Conservation (phyloP, 805 yeast species). For the Saturnispora halmiae region DNA sequence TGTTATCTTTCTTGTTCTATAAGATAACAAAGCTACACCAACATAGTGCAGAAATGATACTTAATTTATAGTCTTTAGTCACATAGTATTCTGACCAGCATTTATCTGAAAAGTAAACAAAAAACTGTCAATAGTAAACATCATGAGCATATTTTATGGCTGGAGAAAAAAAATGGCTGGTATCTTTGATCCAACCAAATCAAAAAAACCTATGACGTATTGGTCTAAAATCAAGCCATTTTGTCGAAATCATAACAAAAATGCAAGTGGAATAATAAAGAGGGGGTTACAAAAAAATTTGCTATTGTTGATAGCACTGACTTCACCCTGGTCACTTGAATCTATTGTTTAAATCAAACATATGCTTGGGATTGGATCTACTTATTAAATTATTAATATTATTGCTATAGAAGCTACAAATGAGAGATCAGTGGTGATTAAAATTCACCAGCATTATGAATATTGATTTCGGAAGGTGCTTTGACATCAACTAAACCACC, state of each 20-base stretch:
- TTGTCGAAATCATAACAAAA: neutral
- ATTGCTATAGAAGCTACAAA: too few relatives aligned
- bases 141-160: neutral
- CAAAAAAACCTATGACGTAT: neutral
- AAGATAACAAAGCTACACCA: too few relatives aligned
- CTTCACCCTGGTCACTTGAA: too few relatives aligned
- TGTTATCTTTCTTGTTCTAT: too few relatives aligned
- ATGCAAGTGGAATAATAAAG: too few relatives aligned
- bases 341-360: too few relatives aligned
- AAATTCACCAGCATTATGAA: slow-evolving; percentile 50
- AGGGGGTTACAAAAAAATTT: too few relatives aligned
- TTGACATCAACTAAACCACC: slow-evolving; percentile 54
- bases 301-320: too few relatives aligned
- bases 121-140: slow-evolving; percentile 6
- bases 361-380: too few relatives aligned
- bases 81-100: slow-evolving; percentile 5
- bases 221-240: neutral
- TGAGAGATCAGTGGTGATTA: slow-evolving; percentile 5
- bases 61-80: slow-evolving; percentile 2
- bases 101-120: slow-evolving; percentile 6
- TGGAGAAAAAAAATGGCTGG: slow-evolving; percentile 4
- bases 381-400: too few relatives aligned
- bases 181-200: neutral
- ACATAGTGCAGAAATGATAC: neutral
- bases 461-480: slow-evolving; percentile 61